Percentiles rank a stretch among this genome's conserved stretches.
These are phyloP conservation scores for Echites panduratus DNA, from an alignment of 257 asterid genomes.

Conservation along the genomic window DNA sequence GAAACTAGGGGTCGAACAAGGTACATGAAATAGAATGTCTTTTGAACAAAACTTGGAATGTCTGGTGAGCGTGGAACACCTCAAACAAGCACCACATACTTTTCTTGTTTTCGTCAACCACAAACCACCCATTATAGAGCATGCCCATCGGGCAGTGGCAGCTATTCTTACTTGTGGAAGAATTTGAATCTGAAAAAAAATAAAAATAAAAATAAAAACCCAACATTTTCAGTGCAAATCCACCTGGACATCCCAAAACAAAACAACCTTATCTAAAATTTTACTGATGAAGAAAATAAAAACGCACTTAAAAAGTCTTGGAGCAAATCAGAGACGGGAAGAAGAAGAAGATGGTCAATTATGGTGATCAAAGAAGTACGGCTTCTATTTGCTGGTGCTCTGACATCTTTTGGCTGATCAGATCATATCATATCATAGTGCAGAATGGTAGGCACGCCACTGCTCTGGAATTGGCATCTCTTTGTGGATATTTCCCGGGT, in stretches of 20 bases:
- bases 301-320: background rate
- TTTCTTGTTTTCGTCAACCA: background rate
- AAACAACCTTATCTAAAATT: background rate
- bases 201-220: too few species aligned
- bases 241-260: background rate
- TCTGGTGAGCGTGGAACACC: conserved; percentile 13
- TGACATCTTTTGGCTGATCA: background rate
- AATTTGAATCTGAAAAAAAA: background rate
- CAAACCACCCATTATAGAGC: background rate
- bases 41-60: background rate
- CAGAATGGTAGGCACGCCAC: background rate
- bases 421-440: background rate
- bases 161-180: conserved; percentile 8
- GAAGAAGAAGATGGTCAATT: conserved; percentile 5
- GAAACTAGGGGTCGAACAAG: too few species aligned
- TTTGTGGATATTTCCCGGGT: background rate
- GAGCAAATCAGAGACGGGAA: background rate
- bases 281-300: background rate
- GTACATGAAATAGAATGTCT: background rate
- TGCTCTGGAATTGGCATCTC: background rate
- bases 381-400: conserved; percentile 5
- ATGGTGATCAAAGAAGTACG: background rate
- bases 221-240: conserved; percentile 3
- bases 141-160: background rate
- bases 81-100: conserved; percentile 10